Evolutionary conservation across 2,329 filamentous ascomycete genomes (phyloP), one percentile per base, ranked within the genome.

Genomic region (Pseudogymnoascus sp.): DNA sequence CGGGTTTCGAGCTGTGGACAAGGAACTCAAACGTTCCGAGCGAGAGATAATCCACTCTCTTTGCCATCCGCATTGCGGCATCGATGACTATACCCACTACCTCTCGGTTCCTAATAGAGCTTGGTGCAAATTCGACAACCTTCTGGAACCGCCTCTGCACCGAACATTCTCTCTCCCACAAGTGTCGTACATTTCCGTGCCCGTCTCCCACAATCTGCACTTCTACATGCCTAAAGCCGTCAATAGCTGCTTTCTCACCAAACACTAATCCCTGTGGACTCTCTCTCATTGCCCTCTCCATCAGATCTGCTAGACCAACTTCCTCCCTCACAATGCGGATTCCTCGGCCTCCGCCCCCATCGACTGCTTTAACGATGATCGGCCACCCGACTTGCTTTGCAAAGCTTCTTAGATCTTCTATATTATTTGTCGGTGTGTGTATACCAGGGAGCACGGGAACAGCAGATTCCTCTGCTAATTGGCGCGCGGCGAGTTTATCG

Each of bases 361-460:
- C 83, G 0, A 83, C 82, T 0, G 83, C 83, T 71, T 89, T 89
- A 36, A 85, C 74, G 66, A 83, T 79, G 12, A 85, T 76, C 14
- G 79, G 78, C 63, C 75, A 77, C 0, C 76, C 75, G 1, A 77
- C 70, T 8, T 60, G 58, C 5, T 36, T 58, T 4, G 74, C 73
- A 9, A 74, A 74, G 63, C 81, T 79, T 61, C 82, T 78, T 2
- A 88, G 85, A 68, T 89, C 83, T 3, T 75, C 72, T 64, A 84
- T 63, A n/a, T 86, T 81, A 74, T 88, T 85, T 45, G 88, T 85
- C 1, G 78, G 72, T 39, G 84, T 85, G 69, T 88, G 84, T 65
- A 90, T 87, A 14, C 87, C 87, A 1, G 87, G 87, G 58, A 90
- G 85, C 63, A 87, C 89, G 12, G 86, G 87, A 1, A 90, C 86